These are phyloP conservation scores for Zasmidium cellare DNA, from an alignment of 2,329 filamentous ascomycete genomes.

Conservation along the genomic window DNA sequence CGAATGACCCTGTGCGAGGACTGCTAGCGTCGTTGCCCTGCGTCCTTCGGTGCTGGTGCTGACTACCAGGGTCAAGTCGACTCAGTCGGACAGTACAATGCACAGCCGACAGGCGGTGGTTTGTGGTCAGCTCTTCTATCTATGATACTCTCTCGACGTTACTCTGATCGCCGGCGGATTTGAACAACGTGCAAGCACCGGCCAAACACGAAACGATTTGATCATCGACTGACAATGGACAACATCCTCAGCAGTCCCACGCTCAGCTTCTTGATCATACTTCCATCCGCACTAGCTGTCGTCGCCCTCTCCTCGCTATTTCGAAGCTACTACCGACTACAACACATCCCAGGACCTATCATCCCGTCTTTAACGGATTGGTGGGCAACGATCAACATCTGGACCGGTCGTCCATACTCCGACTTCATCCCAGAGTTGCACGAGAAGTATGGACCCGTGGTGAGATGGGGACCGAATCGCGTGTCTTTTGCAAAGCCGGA, in stretches of 20 bases:
- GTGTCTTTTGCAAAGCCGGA: constrained; percentile 17
- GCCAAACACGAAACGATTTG: too few species aligned
- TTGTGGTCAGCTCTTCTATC: too few species aligned
- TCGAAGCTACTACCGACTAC: background rate
- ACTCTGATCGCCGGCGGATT: too few species aligned
- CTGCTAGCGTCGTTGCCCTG: too few species aligned
- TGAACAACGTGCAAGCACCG: too few species aligned
- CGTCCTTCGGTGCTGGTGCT: too few species aligned
- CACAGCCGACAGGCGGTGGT: too few species aligned
- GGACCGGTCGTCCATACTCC: constrained; percentile 9
- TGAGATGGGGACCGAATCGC: constrained; percentile 31
- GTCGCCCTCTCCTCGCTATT: background rate
- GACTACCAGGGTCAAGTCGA: too few species aligned
- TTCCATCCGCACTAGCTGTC: background rate
- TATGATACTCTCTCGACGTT: too few species aligned
- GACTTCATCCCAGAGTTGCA: constrained; percentile 36
- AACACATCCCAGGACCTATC: constrained; percentile 12
- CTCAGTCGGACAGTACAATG: too few species aligned
- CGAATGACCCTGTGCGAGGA: too few species aligned
- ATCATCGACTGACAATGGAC: background rate
- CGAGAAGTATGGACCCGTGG: constrained; percentile 28
- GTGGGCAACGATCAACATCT: constrained; percentile 10
- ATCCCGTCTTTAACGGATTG: constrained; percentile 15
- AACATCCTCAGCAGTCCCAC: background rate
- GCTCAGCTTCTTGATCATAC: background rate